phyloP scores from a whole-genome alignment of 2,329 filamentous ascomycete genomes.

The Neofusicoccum laricinum region DNA sequence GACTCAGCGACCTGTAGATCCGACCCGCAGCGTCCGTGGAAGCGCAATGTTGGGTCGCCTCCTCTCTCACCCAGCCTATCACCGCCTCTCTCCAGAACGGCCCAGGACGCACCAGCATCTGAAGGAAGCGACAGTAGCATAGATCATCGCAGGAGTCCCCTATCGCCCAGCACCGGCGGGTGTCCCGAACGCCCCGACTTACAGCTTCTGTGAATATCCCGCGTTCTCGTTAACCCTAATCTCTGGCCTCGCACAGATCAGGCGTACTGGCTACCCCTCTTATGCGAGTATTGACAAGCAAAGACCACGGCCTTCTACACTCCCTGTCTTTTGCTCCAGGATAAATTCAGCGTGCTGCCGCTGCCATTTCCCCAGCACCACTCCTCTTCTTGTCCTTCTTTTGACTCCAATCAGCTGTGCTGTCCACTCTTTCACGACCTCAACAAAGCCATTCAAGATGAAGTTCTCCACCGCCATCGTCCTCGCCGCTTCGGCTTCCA shows the following conservation, averaged over 20 bases:
- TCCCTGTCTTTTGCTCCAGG: background rate
- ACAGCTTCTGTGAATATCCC: background rate
- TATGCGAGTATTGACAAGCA: background rate
- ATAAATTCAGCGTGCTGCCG: background rate
- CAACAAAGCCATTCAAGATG: background rate
- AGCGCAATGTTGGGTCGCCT: background rate
- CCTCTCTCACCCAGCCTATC: background rate
- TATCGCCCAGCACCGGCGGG: background rate
- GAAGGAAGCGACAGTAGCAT: background rate
- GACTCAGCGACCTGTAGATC: background rate
- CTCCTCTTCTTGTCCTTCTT: background rate
- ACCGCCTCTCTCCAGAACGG: background rate
- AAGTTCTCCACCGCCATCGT: conserved; percentile 5
- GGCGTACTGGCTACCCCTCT: background rate
- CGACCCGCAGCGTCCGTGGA: background rate
- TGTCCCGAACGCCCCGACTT: background rate
- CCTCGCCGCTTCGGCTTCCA: conserved; percentile 13
- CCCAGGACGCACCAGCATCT: background rate
- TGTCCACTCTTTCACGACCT: background rate
- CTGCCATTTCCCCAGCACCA: background rate
- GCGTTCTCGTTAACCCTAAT: conserved; percentile 2
- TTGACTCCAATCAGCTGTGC: background rate
- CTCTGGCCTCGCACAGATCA: background rate
- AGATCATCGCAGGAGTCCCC: background rate
- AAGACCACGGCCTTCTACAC: background rate